phyloP scores from a whole-genome alignment of 768 basidiomycete genomes.

The Rhodotorula sphaerocarpa region DNA sequence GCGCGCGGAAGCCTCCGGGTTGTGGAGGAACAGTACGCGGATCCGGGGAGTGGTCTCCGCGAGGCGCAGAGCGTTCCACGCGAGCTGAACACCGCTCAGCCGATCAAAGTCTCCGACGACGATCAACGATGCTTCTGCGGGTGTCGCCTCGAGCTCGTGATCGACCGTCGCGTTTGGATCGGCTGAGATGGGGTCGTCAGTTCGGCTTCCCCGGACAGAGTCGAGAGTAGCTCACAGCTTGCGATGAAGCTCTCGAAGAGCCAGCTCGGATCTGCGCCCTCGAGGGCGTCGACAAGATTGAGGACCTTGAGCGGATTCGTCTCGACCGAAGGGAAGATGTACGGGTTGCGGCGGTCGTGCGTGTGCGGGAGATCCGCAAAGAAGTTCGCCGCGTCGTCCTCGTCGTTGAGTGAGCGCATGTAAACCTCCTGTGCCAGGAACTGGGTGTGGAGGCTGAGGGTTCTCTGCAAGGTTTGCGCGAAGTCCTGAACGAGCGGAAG shows the following conservation, averaged over 20 bases:
- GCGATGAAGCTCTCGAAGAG: not conserved
- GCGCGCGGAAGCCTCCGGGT: constrained; percentile 48
- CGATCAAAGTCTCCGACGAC: constrained; percentile 73
- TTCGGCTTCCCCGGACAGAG: too few relatives aligned
- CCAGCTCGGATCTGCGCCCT: constrained; percentile 7
- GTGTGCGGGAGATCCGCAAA: constrained; percentile 85
- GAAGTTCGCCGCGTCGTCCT: constrained; percentile 54
- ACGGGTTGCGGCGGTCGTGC: constrained; percentile 60
- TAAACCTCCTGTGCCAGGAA: constrained; percentile 54
- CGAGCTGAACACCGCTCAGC: constrained; percentile 52
- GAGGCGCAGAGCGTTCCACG: constrained; percentile 59
- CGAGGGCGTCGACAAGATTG: constrained; percentile 54
- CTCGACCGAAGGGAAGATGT: constrained; percentile 56
- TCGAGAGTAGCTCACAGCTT: constrained; percentile 6
- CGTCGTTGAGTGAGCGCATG: constrained; percentile 21
- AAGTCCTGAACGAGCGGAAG: constrained; percentile 53
- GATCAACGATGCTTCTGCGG: constrained; percentile 45
- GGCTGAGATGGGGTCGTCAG: too few relatives aligned
- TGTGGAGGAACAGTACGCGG: constrained; percentile 71
- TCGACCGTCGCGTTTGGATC: not conserved
- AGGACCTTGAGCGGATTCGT: constrained; percentile 51
- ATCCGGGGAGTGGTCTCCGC: constrained; percentile 49
- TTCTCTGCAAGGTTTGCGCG: constrained; percentile 56
- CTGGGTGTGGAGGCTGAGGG: constrained; percentile 55
- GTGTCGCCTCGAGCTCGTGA: constrained; percentile 2